A percentile compares a stretch with the other conserved stretches of the same genome.
Conservation (phyloP, 805 yeast genomes). For the Dipodascopsis uninucleata region DNA sequence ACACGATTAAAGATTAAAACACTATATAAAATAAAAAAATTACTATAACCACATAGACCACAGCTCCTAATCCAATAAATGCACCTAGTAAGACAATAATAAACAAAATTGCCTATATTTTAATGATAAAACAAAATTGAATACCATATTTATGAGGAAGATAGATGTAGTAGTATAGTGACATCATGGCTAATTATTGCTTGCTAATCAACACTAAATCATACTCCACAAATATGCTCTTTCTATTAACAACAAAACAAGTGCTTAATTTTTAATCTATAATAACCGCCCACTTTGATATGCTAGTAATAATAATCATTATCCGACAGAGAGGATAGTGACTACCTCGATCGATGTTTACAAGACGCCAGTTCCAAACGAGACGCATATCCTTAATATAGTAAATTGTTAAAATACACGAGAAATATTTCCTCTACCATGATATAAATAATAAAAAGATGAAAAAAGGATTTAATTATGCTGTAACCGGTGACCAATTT, state of each 20-base stretch:
- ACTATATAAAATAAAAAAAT: too few relatives aligned
- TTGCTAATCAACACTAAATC: background rate
- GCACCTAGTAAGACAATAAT: too few relatives aligned
- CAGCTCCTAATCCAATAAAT: too few relatives aligned
- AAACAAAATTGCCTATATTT: too few relatives aligned
- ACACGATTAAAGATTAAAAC: too few relatives aligned
- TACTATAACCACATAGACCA: too few relatives aligned
- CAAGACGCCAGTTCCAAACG: too few relatives aligned
- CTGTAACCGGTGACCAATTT: slow-evolving; percentile 14
- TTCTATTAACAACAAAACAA: background rate
- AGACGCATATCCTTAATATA: too few relatives aligned
- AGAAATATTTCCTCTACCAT: too few relatives aligned
- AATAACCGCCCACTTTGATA: background rate
- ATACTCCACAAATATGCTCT: background rate
- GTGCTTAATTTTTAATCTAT: background rate
- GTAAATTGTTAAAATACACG: too few relatives aligned
- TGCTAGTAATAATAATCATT: background rate
- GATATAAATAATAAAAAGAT: too few relatives aligned
- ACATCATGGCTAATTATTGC: background rate
- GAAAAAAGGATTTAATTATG: background rate
- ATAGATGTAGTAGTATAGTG: background rate
- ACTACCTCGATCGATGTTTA: too few relatives aligned
- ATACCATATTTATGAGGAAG: background rate
- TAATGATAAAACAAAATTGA: background rate
- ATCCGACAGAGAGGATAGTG: background rate